Evolutionary conservation across 2,329 filamentous ascomycete genomes (phyloP).

Genomic region (Scleromitrula shiraiana): DNA sequence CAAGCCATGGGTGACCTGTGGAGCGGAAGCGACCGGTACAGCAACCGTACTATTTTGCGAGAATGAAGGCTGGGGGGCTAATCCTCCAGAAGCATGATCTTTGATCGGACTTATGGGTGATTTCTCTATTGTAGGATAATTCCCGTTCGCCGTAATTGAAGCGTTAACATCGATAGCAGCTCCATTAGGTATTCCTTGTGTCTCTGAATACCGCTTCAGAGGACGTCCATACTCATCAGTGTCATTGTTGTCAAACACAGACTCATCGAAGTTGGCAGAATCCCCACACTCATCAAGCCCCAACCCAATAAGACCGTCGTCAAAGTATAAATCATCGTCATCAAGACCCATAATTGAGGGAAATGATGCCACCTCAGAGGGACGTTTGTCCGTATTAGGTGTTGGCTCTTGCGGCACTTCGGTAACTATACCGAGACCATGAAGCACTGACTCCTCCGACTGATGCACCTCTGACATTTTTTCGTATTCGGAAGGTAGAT

Average conservation of each 20-base stretch:
- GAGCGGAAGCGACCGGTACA: not conserved
- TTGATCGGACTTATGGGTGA: not conserved
- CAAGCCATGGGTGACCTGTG: conserved; percentile 29
- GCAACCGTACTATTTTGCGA: not conserved
- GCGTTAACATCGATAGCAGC: conserved; percentile 14
- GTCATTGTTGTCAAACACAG: conserved; percentile 62
- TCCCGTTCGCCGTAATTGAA: not conserved
- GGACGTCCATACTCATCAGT: conserved; percentile 53
- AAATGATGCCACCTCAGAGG: not conserved
- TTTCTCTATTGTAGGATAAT: not conserved
- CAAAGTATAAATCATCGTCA: conserved; percentile 44
- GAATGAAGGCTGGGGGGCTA: conserved; percentile 24
- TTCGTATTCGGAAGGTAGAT: conserved; percentile 3
- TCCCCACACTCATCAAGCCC: conserved; percentile 38
- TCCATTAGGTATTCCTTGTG: conserved; percentile 16
- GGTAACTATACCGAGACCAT: conserved; percentile 21
- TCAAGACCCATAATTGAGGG: conserved; percentile 22
- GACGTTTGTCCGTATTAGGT: conserved; percentile 1
- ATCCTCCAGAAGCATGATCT: conserved; percentile 2
- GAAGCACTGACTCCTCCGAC: not conserved
- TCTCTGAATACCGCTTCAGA: conserved; percentile 37
- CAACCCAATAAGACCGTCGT: conserved; percentile 60
- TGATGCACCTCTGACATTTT: not conserved
- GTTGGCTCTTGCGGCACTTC: not conserved
- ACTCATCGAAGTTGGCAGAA: conserved; percentile 58